Evolutionary conservation across 2,329 filamentous ascomycete species (phyloP), one percentile per base, ranked within the genome.

Genomic region (Fragosphaeria purpurea): DNA sequence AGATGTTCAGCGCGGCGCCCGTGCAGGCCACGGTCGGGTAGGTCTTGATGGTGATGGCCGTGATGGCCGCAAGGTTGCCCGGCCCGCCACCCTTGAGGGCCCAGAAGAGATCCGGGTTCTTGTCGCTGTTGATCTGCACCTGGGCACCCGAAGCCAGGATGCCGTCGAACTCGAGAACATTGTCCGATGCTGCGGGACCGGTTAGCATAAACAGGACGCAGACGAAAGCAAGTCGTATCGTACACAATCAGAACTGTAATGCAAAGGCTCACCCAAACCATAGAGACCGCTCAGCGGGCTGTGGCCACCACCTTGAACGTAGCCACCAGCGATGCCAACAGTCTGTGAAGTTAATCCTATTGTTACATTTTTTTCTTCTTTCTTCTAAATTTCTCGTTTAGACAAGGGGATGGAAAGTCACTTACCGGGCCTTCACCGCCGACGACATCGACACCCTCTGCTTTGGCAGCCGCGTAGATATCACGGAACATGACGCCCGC

Each of bases 81-180:
- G 62, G 62, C n/a, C 70, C 76, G 8, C 76, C 75, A 22, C 76
- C 75, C 50, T 69, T 67, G 12, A 79, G 62, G 4, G 76, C 78
- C 76, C 75, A 82, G 62, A 75, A 80, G 1, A 82, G 66, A 49
- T 81, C 76, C 0, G 67, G 52, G 52, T 80, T 73, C 35, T 71
- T 57, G 3, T 65, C 61, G 3, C 61, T 65, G 40, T 67, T 71
- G 4, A 74, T 75, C 4, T 62, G 69, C 1, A 76, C 56, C 34
- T 70, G 60, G 22, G 64, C 50, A 1, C 76, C 76, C 30, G 62
- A 58, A 1, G 67, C 71, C 10, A 71, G 72, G 10, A 79, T 61
- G 7, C 72, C 67, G 13, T 73, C 65, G 56, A 67, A 69, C 37
- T 70, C 65, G 6, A 79, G 60, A 1, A 70, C 68, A 47, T 74